Evolutionary conservation across 2,329 filamentous ascomycete genomes (phyloP).

Genomic region (Cadophora malorum): DNA sequence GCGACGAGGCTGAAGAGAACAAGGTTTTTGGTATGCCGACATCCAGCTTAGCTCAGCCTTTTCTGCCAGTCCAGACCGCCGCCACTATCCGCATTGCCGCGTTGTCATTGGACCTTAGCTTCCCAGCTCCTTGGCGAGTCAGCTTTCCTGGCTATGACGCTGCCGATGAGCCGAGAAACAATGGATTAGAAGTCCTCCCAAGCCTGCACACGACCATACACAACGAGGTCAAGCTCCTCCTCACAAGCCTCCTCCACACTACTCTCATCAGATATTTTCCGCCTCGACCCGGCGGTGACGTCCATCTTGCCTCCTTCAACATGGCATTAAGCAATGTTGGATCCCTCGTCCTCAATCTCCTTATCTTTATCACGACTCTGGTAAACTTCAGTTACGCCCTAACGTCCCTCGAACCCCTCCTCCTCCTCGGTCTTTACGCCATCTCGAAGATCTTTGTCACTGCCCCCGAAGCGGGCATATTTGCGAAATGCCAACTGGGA

Average conservation of each 20-base stretch:
- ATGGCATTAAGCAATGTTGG: conserved; percentile 61
- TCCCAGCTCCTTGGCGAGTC: not conserved
- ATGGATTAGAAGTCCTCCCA: conserved; percentile 5
- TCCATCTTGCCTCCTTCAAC: conserved; percentile 16
- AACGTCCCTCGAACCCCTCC: conserved; percentile 54
- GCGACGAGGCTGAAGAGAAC: not conserved
- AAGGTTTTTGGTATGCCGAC: not conserved
- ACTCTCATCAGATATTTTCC: not conserved
- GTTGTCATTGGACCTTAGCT: not conserved
- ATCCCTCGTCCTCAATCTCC: conserved; percentile 56
- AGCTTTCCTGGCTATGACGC: not conserved
- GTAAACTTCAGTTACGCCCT: conserved; percentile 60
- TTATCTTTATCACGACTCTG: conserved; percentile 60
- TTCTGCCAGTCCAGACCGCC: not conserved
- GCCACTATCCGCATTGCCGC: not conserved
- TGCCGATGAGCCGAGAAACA: conserved; percentile 19
- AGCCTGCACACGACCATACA: not conserved
- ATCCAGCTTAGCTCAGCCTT: not conserved
- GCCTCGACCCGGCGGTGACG: conserved; percentile 3
- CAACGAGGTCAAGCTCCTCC: not conserved
- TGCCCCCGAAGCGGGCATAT: conserved; percentile 53
- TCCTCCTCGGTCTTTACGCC: conserved; percentile 56
- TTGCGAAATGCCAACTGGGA: conserved; percentile 46
- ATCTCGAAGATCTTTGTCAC: conserved; percentile 55
- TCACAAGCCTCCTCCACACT: not conserved